Percentiles rank a stretch among this genome's conserved stretches.
These are phyloP conservation scores for Schizopora paradoxa DNA, from an alignment of 1,284 basidiomycete species.

Conservation along the genomic window DNA sequence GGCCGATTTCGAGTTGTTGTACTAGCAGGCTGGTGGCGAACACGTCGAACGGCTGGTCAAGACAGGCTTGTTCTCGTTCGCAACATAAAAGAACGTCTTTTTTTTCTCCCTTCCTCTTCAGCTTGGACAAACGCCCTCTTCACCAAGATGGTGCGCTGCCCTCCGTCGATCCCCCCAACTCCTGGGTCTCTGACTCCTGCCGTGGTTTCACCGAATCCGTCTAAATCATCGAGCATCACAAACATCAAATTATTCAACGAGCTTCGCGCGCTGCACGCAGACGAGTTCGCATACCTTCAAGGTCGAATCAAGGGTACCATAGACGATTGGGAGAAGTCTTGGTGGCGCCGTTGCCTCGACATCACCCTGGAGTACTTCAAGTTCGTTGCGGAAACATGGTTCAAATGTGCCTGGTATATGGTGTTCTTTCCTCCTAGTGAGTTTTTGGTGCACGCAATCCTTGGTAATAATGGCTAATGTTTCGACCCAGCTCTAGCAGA, in stretches of 20 bases:
- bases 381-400: slow-evolving; percentile 21
- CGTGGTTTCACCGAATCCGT: background rate
- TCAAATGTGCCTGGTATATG: slow-evolving; percentile 19
- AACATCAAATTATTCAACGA: slow-evolving; percentile 14
- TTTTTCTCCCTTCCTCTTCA: no score
- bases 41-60: no score
- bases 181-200: background rate
- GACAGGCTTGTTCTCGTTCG: no score
- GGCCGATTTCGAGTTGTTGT: no score
- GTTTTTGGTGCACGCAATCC: slow-evolving; percentile 2
- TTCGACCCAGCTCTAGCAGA: slow-evolving; percentile 22
- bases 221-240: no score
- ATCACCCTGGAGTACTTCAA: slow-evolving; percentile 17
- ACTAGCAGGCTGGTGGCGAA: no score
- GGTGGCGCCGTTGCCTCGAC: slow-evolving; percentile 14
- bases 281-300: slow-evolving; percentile 22
- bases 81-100: no score
- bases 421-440: slow-evolving; percentile 23
- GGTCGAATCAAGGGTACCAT: slow-evolving; percentile 15
- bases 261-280: slow-evolving; percentile 21
- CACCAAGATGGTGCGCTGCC: slow-evolving; percentile 14
- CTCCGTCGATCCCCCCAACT: slow-evolving; percentile 7
- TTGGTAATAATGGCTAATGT: slow-evolving; percentile 2
- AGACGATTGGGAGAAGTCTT: slow-evolving; percentile 14
- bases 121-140: no score